A percentile compares a stretch with the other conserved stretches of the same genome.
Conservation (phyloP, 306 rosid species). For the Astragalus glycyphyllos region DNA sequence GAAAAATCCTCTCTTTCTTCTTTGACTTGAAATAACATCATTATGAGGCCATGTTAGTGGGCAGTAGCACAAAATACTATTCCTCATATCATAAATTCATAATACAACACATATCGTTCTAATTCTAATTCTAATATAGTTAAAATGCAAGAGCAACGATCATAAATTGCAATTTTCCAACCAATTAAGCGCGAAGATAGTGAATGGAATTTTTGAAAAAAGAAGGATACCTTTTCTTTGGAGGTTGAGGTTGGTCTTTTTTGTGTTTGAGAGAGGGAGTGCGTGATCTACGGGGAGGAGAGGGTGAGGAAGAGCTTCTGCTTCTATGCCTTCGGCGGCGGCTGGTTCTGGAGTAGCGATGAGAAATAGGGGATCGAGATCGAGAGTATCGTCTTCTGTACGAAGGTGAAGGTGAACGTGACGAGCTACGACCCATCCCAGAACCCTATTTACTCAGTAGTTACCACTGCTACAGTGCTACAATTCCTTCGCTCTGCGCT, state of each 20-base stretch:
- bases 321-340: constrained; percentile 56
- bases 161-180: too few relatives aligned
- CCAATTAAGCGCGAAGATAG: neutral
- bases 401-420: constrained; percentile 72
- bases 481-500: neutral
- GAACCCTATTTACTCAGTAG: neutral
- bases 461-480: neutral
- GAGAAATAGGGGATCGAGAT: constrained; percentile 48
- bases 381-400: constrained; percentile 53
- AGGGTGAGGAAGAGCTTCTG: constrained; percentile 48
- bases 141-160: too few relatives aligned
- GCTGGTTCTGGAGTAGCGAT: constrained; percentile 53
- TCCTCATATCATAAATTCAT: too few relatives aligned
- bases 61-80: too few relatives aligned
- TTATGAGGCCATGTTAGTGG: too few relatives aligned
- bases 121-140: too few relatives aligned
- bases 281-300: constrained; percentile 61
- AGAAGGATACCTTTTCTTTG: constrained; percentile 52
- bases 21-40: too few relatives aligned
- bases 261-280: constrained; percentile 62
- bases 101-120: too few relatives aligned
- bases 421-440: constrained; percentile 62
- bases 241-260: constrained; percentile 52
- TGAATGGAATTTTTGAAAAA: neutral
- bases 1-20: too few relatives aligned